A percentile compares a stretch with the other conserved stretches of the same genome.
Evolutionary conservation across 306 rosid genomes (phyloP).

Genomic region (Sechiopsis laciniata): DNA sequence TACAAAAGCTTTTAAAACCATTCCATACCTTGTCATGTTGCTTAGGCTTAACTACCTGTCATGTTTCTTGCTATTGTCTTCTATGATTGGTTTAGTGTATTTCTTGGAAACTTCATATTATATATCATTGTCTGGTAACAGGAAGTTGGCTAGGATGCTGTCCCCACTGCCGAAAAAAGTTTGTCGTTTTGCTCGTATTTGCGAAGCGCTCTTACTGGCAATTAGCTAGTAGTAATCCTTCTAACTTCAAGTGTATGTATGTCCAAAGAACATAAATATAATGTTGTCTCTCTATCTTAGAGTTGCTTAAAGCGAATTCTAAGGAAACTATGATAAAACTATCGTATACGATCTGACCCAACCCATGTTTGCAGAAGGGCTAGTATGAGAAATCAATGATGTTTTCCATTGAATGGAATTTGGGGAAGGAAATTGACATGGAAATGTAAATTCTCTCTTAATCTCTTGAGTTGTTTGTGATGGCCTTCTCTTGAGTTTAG

Average conservation of each 20-base stretch:
- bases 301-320: conserved; percentile 30
- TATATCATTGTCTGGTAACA: conserved; percentile 10
- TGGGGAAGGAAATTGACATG: not conserved
- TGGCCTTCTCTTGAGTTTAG: not conserved
- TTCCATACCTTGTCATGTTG: conserved; percentile 8
- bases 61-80: not conserved
- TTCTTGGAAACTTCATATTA: conserved; percentile 10
- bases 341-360: not conserved
- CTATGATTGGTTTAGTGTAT: not conserved
- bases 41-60: not conserved
- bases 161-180: not conserved
- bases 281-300: conserved; percentile 23
- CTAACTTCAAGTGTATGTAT: not conserved
- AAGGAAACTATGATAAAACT: conserved; percentile 12
- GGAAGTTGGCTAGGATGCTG: conserved; percentile 15
- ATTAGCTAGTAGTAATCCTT: not conserved
- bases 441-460: not conserved
- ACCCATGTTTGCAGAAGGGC: not conserved
- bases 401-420: not conserved
- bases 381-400: no score
- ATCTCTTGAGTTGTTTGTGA: not conserved
- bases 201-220: not conserved
- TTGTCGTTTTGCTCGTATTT: not conserved
- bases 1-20: no score
- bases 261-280: conserved; percentile 10